A percentile compares a stretch with the other conserved stretches of the same genome.
Evolutionary conservation across 495 filamentous ascomycete species (phyloP).

Genomic region (Bryoglossum gracile): DNA sequence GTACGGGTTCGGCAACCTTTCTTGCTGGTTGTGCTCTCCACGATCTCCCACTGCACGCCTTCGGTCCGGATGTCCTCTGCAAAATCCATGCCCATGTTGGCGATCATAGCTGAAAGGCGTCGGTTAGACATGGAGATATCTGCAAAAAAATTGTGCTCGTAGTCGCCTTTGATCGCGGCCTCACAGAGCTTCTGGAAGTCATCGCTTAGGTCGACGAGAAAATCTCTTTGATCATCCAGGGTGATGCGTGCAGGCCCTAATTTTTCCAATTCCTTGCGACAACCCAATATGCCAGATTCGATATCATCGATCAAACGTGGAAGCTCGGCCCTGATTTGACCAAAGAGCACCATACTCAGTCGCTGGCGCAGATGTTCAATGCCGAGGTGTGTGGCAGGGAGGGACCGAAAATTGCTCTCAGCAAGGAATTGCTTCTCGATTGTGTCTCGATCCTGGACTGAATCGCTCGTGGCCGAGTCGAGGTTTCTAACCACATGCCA

Average conservation of each 20-base stretch:
- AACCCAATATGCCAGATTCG: not conserved
- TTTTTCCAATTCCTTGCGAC: conserved; percentile 3
- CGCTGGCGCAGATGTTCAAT: conserved; percentile 34
- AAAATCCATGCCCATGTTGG: conserved; percentile 39
- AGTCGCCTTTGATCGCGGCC: conserved; percentile 16
- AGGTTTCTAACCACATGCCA: conserved; percentile 60
- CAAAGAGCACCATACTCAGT: conserved; percentile 33
- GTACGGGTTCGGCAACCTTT: conserved; percentile 4
- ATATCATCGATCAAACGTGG: conserved; percentile 22
- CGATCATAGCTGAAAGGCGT: conserved; percentile 42
- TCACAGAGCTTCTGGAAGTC: conserved; percentile 11
- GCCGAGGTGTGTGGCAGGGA: conserved; percentile 21
- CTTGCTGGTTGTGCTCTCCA: not conserved
- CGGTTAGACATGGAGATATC: conserved; percentile 21
- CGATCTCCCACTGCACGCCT: conserved; percentile 8
- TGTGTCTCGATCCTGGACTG: not conserved
- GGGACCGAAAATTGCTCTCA: conserved; percentile 17
- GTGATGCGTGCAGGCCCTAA: conserved; percentile 13
- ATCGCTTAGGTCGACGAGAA: conserved; percentile 14
- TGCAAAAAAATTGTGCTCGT: conserved; percentile 13
- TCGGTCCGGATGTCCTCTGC: conserved; percentile 33
- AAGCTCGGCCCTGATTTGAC: conserved; percentile 33
- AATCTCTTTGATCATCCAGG: conserved; percentile 7
- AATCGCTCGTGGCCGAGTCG: conserved; percentile 31
- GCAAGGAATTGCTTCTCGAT: conserved; percentile 11